Conservation (phyloP, 257 asterid genomes). For the Nicotiana attenuata region DNA sequence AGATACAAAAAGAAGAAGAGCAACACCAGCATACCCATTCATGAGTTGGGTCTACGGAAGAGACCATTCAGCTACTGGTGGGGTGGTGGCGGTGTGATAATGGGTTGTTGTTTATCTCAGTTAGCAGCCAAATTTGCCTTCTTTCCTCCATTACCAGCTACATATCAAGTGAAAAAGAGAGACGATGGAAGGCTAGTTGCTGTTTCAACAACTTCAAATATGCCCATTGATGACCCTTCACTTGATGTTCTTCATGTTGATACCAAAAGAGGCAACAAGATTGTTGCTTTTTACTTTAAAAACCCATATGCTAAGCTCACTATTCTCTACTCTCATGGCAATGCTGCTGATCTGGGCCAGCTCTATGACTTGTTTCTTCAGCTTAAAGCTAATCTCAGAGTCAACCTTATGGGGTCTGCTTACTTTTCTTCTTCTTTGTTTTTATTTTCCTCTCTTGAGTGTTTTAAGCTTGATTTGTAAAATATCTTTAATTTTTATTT, state of each 20-base stretch:
- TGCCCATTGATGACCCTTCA: constrained; percentile 63
- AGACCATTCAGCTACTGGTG: constrained; percentile 18
- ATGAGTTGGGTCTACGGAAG: constrained; percentile 40
- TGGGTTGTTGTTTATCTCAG: constrained; percentile 89
- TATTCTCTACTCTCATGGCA: constrained; percentile 84
- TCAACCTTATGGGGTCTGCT: constrained; percentile 85
- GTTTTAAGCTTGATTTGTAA: constrained; percentile 4
- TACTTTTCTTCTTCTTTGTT: background rate
- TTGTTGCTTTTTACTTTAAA: constrained; percentile 79
- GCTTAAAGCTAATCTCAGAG: constrained; percentile 93
- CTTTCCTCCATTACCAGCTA: constrained; percentile 91
- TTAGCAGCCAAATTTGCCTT: constrained; percentile 95
- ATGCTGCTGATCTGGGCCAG: constrained; percentile 99
- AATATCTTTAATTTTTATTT: background rate
- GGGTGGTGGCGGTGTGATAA: constrained; percentile 23
- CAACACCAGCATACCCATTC: constrained; percentile 24
- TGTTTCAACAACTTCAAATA: constrained; percentile 59
- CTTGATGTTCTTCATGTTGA: constrained; percentile 62
- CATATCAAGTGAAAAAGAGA: constrained; percentile 71
- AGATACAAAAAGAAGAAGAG: background rate
- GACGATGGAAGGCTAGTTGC: constrained; percentile 81
- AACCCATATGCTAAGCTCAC: constrained; percentile 90
- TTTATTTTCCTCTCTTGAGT: background rate
- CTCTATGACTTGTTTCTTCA: constrained; percentile 93
- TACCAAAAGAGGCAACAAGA: constrained; percentile 86